Base-by-base conservation (phyloP, 2,329 filamentous ascomycete species). In the Boeremia exigua region DNA sequence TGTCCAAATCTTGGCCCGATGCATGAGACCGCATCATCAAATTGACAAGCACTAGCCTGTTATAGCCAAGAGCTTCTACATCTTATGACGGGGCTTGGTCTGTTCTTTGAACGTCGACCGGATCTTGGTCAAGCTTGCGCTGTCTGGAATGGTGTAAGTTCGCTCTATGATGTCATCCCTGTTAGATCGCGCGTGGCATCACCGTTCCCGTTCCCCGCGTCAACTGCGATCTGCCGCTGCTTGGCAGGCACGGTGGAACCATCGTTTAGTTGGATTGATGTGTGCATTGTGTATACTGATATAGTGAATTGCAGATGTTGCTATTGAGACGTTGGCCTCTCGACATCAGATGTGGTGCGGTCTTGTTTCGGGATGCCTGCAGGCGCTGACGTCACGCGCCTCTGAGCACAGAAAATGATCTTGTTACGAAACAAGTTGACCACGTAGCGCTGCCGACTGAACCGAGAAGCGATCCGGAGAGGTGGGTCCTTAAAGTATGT, bases 91-190 rank as follows among this genome's bases (percentile, higher is more conserved):
- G 38, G 27, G 34, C 47, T 27, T 46, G 32, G 29, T 30, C 37
- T 32, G 23, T 28, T 8, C 43, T 48, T 19, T 15, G 30, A 32
- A 39, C 30, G 28, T 23, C 10, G 36, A 17, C 42, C 43, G 37
- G 34, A 28, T 48, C 47, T 47, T 51, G 43, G 17, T 38, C n/a
- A 34, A 19, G 37, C 53, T 56, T 56, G 42, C 43, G 45, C 44
- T 39, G 51, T 38, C 51, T 48, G 38, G 45, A 56, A 23, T 32
- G 15, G 44, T 19, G 6, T 23, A 23, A 32, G 40, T 36, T 46
- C 46, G 53, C 34, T 48, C 12, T 15, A 51, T 56, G 53, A 56
- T 51, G 47, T 56, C 53, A 56, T 17, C 2, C 19, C 11, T 14
- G 25, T 27, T 55, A 36, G 30, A 47, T 37, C 28, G 25, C 34